Conservation (phyloP, 2,329 filamentous ascomycete genomes). For the Didymella pinodella region DNA sequence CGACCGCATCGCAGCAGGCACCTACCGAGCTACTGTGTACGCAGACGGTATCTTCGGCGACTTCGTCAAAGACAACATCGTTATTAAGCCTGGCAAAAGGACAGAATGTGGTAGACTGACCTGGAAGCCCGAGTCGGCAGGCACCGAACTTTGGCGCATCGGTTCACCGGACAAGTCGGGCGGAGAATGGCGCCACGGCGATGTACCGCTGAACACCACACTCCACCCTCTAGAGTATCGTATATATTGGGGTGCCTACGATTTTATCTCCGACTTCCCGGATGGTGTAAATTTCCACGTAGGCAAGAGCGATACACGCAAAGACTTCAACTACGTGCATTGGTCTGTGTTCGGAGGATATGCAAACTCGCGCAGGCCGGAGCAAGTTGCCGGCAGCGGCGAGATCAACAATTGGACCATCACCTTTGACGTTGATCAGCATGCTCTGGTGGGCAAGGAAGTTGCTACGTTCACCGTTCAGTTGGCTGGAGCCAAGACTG, state of each 20-base stretch:
- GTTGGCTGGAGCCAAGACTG: slow-evolving; percentile 67
- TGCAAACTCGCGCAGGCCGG: slow-evolving; percentile 58
- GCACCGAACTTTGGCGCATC: slow-evolving; percentile 68
- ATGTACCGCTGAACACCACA: slow-evolving; percentile 53
- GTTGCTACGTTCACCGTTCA: slow-evolving; percentile 69
- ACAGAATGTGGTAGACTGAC: slow-evolving; percentile 37
- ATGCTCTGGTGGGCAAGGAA: slow-evolving; percentile 50
- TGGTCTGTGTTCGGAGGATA: slow-evolving; percentile 70
- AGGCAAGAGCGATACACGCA: slow-evolving; percentile 53
- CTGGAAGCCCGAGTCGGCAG: slow-evolving; percentile 65
- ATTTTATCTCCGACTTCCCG: slow-evolving; percentile 67
- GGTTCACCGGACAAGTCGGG: slow-evolving; percentile 68
- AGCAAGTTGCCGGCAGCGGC: slow-evolving; percentile 43
- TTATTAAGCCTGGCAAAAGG: slow-evolving; percentile 51
- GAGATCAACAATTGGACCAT: slow-evolving; percentile 40
- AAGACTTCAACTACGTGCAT: slow-evolving; percentile 71
- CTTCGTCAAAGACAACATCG: slow-evolving; percentile 62
- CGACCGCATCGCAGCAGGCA: slow-evolving; percentile 63
- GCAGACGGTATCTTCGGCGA: slow-evolving; percentile 69
- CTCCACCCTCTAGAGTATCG: slow-evolving; percentile 65
- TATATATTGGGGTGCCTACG: slow-evolving; percentile 68
- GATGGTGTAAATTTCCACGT: slow-evolving; percentile 66
- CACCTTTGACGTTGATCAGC: slow-evolving; percentile 25
- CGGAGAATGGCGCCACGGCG: slow-evolving; percentile 68
- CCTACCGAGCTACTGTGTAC: slow-evolving; percentile 69